phyloP scores from a whole-genome alignment of 352 stramenopile species.

The Phytophthora pseudosyringae region DNA sequence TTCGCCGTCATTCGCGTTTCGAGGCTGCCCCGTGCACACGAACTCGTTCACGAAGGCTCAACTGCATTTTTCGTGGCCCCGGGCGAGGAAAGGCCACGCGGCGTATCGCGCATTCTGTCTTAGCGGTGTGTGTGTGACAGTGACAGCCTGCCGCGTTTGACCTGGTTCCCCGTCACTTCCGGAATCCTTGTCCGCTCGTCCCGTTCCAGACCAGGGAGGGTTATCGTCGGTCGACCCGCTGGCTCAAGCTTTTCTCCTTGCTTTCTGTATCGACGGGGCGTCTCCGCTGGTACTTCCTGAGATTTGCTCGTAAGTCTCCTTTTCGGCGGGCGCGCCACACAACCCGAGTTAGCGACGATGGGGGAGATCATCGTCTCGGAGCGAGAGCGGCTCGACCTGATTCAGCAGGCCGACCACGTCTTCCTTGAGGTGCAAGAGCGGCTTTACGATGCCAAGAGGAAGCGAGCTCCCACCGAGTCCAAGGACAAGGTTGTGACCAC shows the following conservation, averaged over 20 bases:
- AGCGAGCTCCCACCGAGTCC: constrained; percentile 6
- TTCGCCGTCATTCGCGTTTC: constrained; percentile 18
- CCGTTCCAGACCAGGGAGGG: neutral
- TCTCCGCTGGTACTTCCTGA: constrained; percentile 20
- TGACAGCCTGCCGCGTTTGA: constrained; percentile 1
- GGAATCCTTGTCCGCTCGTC: constrained; percentile 19
- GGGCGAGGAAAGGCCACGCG: constrained; percentile 23
- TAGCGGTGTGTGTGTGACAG: constrained; percentile 10
- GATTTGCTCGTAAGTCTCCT: constrained; percentile 21
- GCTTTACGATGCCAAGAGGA: constrained; percentile 39
- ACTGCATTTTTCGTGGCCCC: constrained; percentile 24
- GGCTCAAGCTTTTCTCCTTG: constrained; percentile 21
- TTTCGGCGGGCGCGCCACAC: constrained; percentile 2
- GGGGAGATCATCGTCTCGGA: constrained; percentile 38
- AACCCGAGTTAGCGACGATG: constrained; percentile 24
- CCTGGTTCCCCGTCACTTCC: constrained; percentile 11
- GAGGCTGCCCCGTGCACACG: constrained; percentile 15
- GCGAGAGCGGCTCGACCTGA: constrained; percentile 47
- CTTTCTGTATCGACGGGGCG: constrained; percentile 10
- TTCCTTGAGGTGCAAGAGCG: constrained; percentile 54
- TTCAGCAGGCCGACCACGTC: constrained; percentile 47
- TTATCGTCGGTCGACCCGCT: constrained; percentile 13
- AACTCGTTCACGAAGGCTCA: constrained; percentile 24
- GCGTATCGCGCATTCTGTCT: constrained; percentile 5
- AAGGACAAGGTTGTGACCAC: constrained; percentile 56